Conservation (phyloP, 768 basidiomycete genomes). For the Leccinum barrowsii region DNA sequence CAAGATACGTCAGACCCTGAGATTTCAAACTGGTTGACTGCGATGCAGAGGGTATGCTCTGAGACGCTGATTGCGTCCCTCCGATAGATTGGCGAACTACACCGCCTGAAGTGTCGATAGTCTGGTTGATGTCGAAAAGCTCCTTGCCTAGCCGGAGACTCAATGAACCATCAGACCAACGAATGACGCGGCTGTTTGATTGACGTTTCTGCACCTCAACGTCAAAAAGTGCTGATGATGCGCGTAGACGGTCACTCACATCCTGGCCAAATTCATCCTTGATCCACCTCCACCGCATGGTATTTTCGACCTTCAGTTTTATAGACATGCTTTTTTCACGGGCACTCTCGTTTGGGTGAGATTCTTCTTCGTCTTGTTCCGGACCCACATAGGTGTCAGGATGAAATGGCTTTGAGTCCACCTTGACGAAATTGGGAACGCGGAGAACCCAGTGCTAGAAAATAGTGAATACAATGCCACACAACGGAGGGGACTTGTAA, state of each 20-base stretch:
- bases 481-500: constrained; percentile 1
- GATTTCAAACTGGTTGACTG: constrained; percentile 41
- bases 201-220: constrained; percentile 57
- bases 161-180: constrained; percentile 93
- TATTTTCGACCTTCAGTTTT: constrained; percentile 89
- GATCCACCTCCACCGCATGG: constrained; percentile 92
- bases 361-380: constrained; percentile 70
- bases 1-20: constrained; percentile 83
- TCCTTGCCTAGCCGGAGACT: constrained; percentile 92
- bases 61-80: constrained; percentile 39
- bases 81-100: constrained; percentile 57
- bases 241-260: constrained; percentile 45
- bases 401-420: constrained; percentile 89
- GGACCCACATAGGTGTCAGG: constrained; percentile 80
- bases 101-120: constrained; percentile 72
- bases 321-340: constrained; percentile 81
- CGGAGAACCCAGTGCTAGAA: constrained; percentile 81
- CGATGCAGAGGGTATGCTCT: constrained; percentile 39
- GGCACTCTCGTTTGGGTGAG: constrained; percentile 52
- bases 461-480: constrained; percentile 7
- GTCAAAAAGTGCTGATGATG: not conserved
- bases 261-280: constrained; percentile 72
- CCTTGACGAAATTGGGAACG: constrained; percentile 89
- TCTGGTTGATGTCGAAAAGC: constrained; percentile 84
- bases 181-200: constrained; percentile 87